Evolutionary conservation across 106 monocot genomes (phyloP), one percentile per base, ranked within the genome.

Genomic region (Agapanthus africanus): DNA sequence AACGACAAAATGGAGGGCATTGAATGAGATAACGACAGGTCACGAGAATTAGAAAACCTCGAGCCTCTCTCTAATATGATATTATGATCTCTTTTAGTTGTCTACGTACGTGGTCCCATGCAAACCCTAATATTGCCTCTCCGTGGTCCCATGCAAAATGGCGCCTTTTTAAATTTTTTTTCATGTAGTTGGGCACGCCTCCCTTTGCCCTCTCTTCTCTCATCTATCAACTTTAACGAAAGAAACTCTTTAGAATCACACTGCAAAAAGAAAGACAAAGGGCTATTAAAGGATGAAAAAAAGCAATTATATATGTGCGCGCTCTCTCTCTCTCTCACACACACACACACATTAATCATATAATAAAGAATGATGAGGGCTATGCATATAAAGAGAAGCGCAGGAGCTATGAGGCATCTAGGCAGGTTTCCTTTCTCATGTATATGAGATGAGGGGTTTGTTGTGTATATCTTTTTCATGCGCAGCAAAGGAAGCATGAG

Each of bases 181-280:
- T 54, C 54, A 54, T 54, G 54, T 54, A 54, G 54, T 8, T 54
- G 54, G 54, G 25, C 54, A 54, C 54, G 25, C 54, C 5, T 54
- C 54, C 54, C 54, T 54, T 54, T 46, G 54, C 25, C 25, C 27
- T 26, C 25, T 7, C 5, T 26, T 26, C n/a, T n/a, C 18, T 49
- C 49, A 49, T 49, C 49, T 49, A 49, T 50, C 50, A 50, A 50
- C 50, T 50, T 50, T 50, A 50, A 50, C 50, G 50, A 50, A 50
- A 54, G 25, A 26, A 54, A 54, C 54, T 25, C 54, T 54, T 26
- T 27, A 54, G 54, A 7, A 54, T 26, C 7, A 26, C 54, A 50
- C 18, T 19, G 50, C 50, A n/a, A n/a, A 50, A n/a, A 50, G 50
- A 50, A 18, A 50, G 50, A 23, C 25, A 54, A 23, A 8, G 11